Percentiles rank a stretch among this genome's conserved stretches.
These are phyloP conservation scores for Penicillium diatomitis DNA, from an alignment of 495 filamentous ascomycete species.

Conservation along the genomic window DNA sequence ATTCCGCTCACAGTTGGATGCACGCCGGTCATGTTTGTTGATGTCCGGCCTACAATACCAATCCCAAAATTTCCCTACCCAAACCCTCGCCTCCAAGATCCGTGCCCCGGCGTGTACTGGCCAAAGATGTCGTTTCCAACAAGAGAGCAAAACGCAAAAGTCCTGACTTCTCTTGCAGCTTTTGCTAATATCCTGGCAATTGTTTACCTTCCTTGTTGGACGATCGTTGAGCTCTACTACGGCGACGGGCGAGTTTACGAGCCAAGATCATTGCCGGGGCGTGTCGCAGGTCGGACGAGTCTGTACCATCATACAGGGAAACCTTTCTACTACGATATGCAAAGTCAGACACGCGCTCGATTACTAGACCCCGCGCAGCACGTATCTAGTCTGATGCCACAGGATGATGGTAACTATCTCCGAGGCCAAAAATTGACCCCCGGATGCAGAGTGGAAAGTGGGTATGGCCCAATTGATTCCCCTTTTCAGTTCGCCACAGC, in stretches of 20 bases:
- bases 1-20: slow-evolving; percentile 19
- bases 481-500: slow-evolving; percentile 4
- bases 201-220: slow-evolving; percentile 17
- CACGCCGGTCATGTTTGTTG: slow-evolving; percentile 19
- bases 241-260: slow-evolving; percentile 16
- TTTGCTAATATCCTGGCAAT: slow-evolving; percentile 16
- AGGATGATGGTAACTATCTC: slow-evolving; percentile 23
- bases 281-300: slow-evolving; percentile 17
- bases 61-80: slow-evolving; percentile 11
- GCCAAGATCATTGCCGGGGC: slow-evolving; percentile 12
- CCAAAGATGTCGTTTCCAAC: slow-evolving; percentile 14
- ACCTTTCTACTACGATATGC: slow-evolving; percentile 16
- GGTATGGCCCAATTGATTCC: slow-evolving; percentile 5
- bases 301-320: slow-evolving; percentile 13
- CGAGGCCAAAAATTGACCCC: slow-evolving; percentile 11
- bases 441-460: slow-evolving; percentile 14
- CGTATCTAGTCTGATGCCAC: slow-evolving; percentile 3
- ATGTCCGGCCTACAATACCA: slow-evolving; percentile 7
- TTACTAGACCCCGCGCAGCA: slow-evolving; percentile 6
- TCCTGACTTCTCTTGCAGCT: slow-evolving; percentile 12
- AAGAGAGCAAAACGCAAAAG: slow-evolving; percentile 9
- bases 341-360: slow-evolving; percentile 8
- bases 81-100: slow-evolving; percentile 15
- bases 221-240: slow-evolving; percentile 15
- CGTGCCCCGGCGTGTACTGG: slow-evolving; percentile 16